A percentile compares a stretch with the other conserved stretches of the same genome.
These are phyloP conservation scores for Elymus sibiricus DNA, from an alignment of 176 grass and related monocot species.

Conservation along the genomic window DNA sequence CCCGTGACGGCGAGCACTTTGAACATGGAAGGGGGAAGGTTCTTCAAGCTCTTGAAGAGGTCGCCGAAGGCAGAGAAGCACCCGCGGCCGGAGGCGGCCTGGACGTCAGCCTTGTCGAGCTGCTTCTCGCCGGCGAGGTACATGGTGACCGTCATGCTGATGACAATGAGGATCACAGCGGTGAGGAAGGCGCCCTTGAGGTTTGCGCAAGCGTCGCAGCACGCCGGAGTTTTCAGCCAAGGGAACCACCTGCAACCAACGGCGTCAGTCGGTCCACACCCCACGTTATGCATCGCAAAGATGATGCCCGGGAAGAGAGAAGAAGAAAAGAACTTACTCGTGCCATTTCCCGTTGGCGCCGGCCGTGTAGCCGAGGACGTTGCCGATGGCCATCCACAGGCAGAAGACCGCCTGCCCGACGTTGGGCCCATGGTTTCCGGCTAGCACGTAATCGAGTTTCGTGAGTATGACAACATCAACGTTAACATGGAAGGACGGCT, in stretches of 20 bases:
- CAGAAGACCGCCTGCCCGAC: constrained; percentile 67
- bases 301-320: not conserved
- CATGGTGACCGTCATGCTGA: constrained; percentile 43
- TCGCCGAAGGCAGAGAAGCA: constrained; percentile 30
- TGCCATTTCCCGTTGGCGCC: constrained; percentile 51
- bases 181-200: constrained; percentile 55
- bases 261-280: not conserved
- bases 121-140: constrained; percentile 34
- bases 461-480: not conserved
- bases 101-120: not conserved
- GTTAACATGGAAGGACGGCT: too few relatives aligned
- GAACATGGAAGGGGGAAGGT: constrained; percentile 71
- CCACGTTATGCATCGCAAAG: not conserved
- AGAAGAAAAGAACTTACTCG: constrained; percentile 10
- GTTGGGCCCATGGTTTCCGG: constrained; percentile 34
- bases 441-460: not conserved
- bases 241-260: constrained; percentile 39
- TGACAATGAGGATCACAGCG: constrained; percentile 36
- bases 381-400: constrained; percentile 88
- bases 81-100: not conserved
- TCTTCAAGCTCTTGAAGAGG: constrained; percentile 57
- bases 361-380: constrained; percentile 74
- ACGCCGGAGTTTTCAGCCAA: constrained; percentile 40
- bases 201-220: constrained; percentile 51
- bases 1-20: constrained; percentile 69